phyloP scores from a whole-genome alignment of 345 rosid species.

The Brassica nigra region DNA sequence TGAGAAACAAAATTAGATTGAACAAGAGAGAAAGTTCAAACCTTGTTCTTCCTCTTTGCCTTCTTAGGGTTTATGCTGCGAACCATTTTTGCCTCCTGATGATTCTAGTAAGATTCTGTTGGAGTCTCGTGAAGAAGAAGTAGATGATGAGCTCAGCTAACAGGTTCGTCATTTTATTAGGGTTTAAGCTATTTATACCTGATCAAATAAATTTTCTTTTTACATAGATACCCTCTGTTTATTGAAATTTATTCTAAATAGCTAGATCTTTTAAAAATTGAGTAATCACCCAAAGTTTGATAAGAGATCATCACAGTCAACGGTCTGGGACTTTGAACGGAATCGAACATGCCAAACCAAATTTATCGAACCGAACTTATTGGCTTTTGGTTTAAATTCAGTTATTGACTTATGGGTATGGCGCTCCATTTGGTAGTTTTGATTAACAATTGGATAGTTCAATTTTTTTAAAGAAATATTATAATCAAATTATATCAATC shows the following conservation, averaged over 20 bases:
- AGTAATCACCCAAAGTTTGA: not conserved
- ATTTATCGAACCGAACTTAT: too few relatives aligned
- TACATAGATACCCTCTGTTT: not conserved
- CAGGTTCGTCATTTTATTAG: constrained; percentile 21
- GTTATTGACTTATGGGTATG: too few relatives aligned
- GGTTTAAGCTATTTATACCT: constrained; percentile 39
- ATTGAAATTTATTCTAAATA: not conserved
- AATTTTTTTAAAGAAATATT: too few relatives aligned
- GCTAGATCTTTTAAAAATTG: not conserved
- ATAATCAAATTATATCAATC: too few relatives aligned
- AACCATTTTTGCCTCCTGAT: constrained; percentile 52
- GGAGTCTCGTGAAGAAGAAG: not conserved
- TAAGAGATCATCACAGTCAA: not conserved
- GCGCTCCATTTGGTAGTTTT: too few relatives aligned
- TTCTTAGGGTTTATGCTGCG: constrained; percentile 74
- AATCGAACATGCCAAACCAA: too few relatives aligned
- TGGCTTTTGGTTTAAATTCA: too few relatives aligned
- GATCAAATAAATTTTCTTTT: not conserved
- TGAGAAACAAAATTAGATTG: not conserved
- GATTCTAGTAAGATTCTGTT: not conserved
- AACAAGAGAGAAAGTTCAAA: constrained; percentile 19
- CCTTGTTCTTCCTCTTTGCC: constrained; percentile 82
- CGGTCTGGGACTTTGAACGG: too few relatives aligned
- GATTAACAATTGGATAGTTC: too few relatives aligned
- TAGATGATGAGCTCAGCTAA: constrained; percentile 10